These are phyloP conservation scores for Luffa aegyptiaca DNA, from an alignment of 306 rosid genomes.

Conservation along the genomic window DNA sequence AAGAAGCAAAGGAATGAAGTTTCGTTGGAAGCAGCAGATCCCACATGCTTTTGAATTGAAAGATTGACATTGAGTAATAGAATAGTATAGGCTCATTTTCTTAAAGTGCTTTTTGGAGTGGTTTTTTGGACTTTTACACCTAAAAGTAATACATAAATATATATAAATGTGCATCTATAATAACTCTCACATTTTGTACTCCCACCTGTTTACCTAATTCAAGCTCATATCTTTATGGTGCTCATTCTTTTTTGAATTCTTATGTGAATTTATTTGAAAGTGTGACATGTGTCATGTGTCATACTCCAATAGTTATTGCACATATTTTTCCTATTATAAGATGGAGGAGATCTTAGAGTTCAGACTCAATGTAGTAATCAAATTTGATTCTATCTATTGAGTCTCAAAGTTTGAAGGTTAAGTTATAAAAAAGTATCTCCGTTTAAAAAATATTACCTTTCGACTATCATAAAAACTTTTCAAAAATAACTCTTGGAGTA, in stretches of 20 bases:
- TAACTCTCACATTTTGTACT: neutral
- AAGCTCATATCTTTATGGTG: neutral
- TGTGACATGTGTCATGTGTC: too few relatives aligned
- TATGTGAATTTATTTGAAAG: neutral
- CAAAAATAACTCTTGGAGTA: too few relatives aligned
- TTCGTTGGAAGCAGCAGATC: conserved; percentile 4
- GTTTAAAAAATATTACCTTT: too few relatives aligned
- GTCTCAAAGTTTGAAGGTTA: neutral
- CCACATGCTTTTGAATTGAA: conserved; percentile 7
- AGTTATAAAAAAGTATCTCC: too few relatives aligned
- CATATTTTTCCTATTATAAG: neutral
- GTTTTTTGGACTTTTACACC: neutral
- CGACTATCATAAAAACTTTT: too few relatives aligned
- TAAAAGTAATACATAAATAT: neutral
- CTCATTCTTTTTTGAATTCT: neutral
- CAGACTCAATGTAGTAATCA: neutral
- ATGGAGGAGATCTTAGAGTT: neutral
- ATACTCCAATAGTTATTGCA: too few relatives aligned
- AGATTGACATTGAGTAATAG: neutral
- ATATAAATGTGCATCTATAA: neutral
- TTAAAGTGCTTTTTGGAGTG: neutral
- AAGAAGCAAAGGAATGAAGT: neutral
- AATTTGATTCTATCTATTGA: neutral
- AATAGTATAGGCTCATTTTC: neutral
- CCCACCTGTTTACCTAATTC: neutral